Base-by-base conservation (phyloP, 257 asterid genomes). In the Nicotiana otophora region DNA sequence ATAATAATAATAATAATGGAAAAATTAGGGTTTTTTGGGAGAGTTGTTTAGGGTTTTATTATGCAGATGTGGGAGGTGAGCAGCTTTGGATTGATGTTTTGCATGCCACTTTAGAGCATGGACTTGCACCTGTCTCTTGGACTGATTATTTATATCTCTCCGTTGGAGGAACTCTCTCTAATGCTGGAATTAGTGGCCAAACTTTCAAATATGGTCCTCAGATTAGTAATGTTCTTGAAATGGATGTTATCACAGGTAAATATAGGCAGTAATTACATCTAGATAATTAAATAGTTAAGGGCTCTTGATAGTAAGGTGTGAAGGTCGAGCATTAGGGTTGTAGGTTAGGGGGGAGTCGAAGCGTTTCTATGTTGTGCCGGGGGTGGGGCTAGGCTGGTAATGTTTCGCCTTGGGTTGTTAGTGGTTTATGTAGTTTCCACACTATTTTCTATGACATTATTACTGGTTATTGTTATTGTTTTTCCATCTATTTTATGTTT, bases 151-250 rank as follows among this genome's bases (percentile, higher is more conserved):
- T 93, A 65, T 86, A 92, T 87, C 81, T 92, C 15, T 88, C 85
- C 28, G 96, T 92, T 53, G 97, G 96, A 0, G 96, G 97, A n/a
- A 92, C 96, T 10, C 90, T 93, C 20, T 93, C 97, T 16, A 93
- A 93, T 61, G 97, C 76, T 4, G 97, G 96, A 11, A 88, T 93
- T 3, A 88, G 97, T 84, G 97, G 97, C 6, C 97, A 93, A 51
- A 61, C 95, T 0, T 93, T 89, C 51, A 76, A 82, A 0, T 81
- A 93, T 82, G 97, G 97, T 11, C 97, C 97, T 83, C 97, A 92
- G 63, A 92, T 93, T 42, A 86, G 79, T 88, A 92, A 92, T 85
- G 96, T 92, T 68, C 86, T 83, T 76, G 93, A 92, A 83, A 77
- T 93, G 82, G 96, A 92, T 72, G 93, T 90, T 51, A 61, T 93